Percentiles rank a stretch among this genome's conserved stretches.
Evolutionary conservation across 139 green algal genomes (phyloP).

Genomic region (Pseudopediastrum boryanum): DNA sequence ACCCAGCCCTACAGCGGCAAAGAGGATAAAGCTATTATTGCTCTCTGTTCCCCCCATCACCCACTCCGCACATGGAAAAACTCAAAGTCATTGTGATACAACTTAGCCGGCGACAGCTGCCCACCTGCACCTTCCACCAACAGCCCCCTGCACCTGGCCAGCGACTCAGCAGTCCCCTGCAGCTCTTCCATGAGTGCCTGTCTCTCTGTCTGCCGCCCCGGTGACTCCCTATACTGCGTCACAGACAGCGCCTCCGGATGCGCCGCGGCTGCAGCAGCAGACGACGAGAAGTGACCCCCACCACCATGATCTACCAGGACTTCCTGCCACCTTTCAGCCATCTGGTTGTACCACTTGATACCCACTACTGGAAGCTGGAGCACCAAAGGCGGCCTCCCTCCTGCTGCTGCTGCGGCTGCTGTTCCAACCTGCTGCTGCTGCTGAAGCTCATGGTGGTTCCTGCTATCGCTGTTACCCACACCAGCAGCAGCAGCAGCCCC

Average conservation of each 20-base stretch:
- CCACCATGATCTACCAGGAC: conserved; percentile 33
- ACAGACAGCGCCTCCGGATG: neutral
- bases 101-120: conserved; percentile 43
- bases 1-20: too few relatives aligned
- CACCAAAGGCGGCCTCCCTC: neutral
- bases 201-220: conserved; percentile 21
- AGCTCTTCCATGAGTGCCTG: conserved; percentile 44
- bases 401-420: neutral
- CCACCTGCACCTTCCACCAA: conserved; percentile 43
- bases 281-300: neutral
- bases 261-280: conserved; percentile 10
- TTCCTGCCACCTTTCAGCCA: conserved; percentile 71
- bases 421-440: too few relatives aligned
- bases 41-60: too few relatives aligned
- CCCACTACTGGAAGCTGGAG: conserved; percentile 58
- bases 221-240: neutral
- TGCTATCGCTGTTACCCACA: neutral
- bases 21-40: too few relatives aligned
- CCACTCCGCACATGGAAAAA: too few relatives aligned
- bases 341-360: conserved; percentile 75
- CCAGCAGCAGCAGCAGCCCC: too few relatives aligned
- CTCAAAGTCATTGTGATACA: conserved; percentile 62
- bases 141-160: conserved; percentile 50
- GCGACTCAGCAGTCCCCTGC: conserved; percentile 49
- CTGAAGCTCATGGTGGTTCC: neutral